Base-by-base conservation (phyloP, 148 eudicot genomes). In the Arctostaphylos glauca region DNA sequence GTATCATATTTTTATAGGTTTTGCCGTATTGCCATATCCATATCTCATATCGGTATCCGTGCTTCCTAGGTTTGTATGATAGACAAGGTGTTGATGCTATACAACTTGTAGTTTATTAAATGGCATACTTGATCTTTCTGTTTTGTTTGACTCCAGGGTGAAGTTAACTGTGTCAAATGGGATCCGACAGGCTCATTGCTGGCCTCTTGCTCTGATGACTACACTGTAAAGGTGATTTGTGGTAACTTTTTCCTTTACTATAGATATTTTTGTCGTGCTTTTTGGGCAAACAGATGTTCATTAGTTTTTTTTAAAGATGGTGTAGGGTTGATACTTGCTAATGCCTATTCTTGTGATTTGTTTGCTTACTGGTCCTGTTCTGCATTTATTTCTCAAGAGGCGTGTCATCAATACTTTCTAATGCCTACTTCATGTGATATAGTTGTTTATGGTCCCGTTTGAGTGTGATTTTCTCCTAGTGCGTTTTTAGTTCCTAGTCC, bases 121-220 rank as follows among this genome's bases (percentile, higher is more conserved):
- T n/a, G 3, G 21, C 43, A 2, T 52, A 78, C 52, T 41, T 78
- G 53, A 15, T 25, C 44, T 81, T 84, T 88, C 91, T 25, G 43
- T 7, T 71, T 38, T 25, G 23, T 54, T 25, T 50, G 9, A 59
- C 85, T 86, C 87, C 91, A 93, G 97, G 91, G 92, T 80, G 97
- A 93, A 90, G 94, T 93, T 60, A 93, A 93, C 77, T 88, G 91
- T 82, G 89, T 93, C 85, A 90, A 92, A 88, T 93, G 97, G 97
- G 92, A 93, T 72, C 94, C 97, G 60, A 87, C 92, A 15, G 94
- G 97, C 62, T 88, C 91, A 72, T 80, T 93, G 78, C 84, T 93
- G 90, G 97, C 97, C 60, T 90, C 97, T 77, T 90, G 97, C 79
- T 93, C 97, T 59, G 94, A 93, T 85, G 97, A 93, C 78, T 76